Conservation (phyloP, 2,329 filamentous ascomycete genomes). For the Fusarium oxysporum region DNA sequence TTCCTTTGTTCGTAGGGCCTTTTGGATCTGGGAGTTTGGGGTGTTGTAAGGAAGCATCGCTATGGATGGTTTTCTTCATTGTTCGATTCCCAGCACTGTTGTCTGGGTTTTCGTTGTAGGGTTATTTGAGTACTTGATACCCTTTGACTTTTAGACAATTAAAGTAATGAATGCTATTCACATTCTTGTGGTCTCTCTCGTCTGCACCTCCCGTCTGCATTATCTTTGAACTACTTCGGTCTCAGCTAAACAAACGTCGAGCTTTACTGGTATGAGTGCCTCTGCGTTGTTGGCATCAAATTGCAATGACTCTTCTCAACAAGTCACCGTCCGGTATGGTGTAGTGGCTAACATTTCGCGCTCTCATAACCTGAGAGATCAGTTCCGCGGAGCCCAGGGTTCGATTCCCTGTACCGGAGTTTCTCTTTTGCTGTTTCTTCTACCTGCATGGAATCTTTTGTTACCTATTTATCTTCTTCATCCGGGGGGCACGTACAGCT, state of each 20-base stretch:
- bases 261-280: too few species aligned
- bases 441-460: background rate
- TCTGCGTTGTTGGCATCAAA: accelerated
- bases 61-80: constrained; percentile 9
- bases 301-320: background rate
- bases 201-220: too few species aligned
- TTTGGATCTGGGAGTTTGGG: constrained; percentile 35
- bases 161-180: constrained; percentile 29
- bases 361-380: constrained; percentile 47
- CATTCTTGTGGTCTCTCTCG: constrained; percentile 6
- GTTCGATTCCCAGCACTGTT: constrained; percentile 25
- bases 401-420: constrained; percentile 47
- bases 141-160: constrained; percentile 44
- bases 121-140: constrained; percentile 52
- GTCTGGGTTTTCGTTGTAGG: constrained; percentile 31
- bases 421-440: background rate
- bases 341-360: constrained; percentile 51
- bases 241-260: background rate
- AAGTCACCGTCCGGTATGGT: constrained; percentile 45
- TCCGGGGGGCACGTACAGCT: background rate
- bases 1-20: background rate
- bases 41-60: constrained; percentile 18
- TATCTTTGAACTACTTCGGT: background rate
- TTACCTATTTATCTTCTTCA: background rate
- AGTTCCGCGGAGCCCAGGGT: constrained; percentile 44